Evolutionary conservation across 768 basidiomycete genomes (phyloP), one percentile per base, ranked within the genome.

Genomic region (Cantharellus cinnabarinus): DNA sequence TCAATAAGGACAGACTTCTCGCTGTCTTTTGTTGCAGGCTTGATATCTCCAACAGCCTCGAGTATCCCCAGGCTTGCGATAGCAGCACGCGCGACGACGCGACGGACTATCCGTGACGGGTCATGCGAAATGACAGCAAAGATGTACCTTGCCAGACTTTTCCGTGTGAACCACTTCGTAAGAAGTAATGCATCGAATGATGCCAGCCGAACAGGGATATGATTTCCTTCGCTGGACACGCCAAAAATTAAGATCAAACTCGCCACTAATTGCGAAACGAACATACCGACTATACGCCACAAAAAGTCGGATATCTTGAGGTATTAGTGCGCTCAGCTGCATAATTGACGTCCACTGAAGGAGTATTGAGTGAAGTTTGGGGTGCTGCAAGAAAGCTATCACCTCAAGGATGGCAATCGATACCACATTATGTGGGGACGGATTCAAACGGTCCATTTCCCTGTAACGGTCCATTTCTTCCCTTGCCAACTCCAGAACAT

Each of bases 401-500:
- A 94, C 90, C 78, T 97, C 89, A 58, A 99, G 73, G 4, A 82
- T 83, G 35, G 95, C 89, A 55, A 86, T 77, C 0, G 95, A 93
- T 37, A 98, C 85, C 41, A 89, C 80, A 67, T 99, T 99, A 65
- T 94, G 90, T 54, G 82, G 81, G 1, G 93, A 94, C 4, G 95
- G 90, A 59, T 97, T 91, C 14, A 98, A 75, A 58, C 91, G 77
- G 70, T 99, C 95, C 82, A 95, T 89, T 66, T 82, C 88, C 59
- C 89, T 82, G 71, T 93, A 94, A 50, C 94, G 79, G 65, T 90
- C 87, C 40, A 97, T 79, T 67, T 94, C 89, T 20, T 81, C 76
- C 51, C 83, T 68, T 2, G 84, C 85, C 64, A 83, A 80, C 64
- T 82, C 81, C 55, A 93, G 68, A 5, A 93, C 73, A 42, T 78